phyloP scores from a whole-genome alignment of 495 filamentous ascomycete genomes.

The Chaetomium cochliodes region DNA sequence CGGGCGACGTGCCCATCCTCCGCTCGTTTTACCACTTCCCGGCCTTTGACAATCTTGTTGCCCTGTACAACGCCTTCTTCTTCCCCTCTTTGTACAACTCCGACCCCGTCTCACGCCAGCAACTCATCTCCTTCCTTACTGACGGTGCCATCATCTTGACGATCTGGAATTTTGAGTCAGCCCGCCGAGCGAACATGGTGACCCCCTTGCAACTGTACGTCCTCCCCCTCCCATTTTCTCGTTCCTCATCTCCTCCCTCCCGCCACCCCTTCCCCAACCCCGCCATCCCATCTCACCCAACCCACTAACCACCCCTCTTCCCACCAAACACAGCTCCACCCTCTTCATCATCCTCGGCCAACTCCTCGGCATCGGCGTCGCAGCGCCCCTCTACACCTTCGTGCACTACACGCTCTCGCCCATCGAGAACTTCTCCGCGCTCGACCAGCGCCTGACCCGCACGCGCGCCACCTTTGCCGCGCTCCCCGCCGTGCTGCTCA shows the following conservation, averaged over 20 bases:
- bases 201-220: constrained; percentile 24
- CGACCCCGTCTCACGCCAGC: constrained; percentile 16
- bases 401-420: constrained; percentile 24
- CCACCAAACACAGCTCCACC: constrained; percentile 28
- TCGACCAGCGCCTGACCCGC: constrained; percentile 22
- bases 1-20: constrained; percentile 12
- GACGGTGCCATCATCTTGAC: constrained; percentile 23
- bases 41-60: constrained; percentile 11
- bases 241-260: too few relatives aligned
- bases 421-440: constrained; percentile 12
- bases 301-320: not conserved
- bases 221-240: constrained; percentile 24
- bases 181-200: constrained; percentile 11
- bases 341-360: constrained; percentile 24
- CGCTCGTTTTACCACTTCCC: constrained; percentile 6
- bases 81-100: constrained; percentile 24
- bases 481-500: constrained; percentile 18
- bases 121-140: constrained; percentile 26
- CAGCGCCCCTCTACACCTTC: constrained; percentile 27
- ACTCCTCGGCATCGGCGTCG: constrained; percentile 26
- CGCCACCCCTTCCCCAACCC: too few relatives aligned
- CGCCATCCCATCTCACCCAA: too few relatives aligned
- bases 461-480: not conserved
- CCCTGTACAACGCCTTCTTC: constrained; percentile 28
- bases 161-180: constrained; percentile 29